Evolutionary conservation across 225 moss, liverwort and hornwort species (phyloP), one percentile per base, ranked within the genome.

Genomic region (Takakia lepidozioides): DNA sequence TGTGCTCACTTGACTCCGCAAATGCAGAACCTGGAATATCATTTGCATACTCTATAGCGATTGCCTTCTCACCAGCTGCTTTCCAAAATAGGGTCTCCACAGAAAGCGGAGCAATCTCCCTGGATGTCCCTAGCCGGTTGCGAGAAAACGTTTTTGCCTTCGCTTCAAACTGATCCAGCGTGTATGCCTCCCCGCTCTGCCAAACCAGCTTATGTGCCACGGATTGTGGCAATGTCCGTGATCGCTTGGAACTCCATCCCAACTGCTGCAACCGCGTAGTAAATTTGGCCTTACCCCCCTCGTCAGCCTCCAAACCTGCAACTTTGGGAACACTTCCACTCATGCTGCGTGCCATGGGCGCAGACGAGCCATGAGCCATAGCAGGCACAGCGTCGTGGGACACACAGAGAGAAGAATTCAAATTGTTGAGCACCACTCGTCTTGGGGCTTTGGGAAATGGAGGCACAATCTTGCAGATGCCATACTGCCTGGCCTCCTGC

Each of bases 11-110:
- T 43, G 83, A 68, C 64, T 83, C 83, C 10, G 81, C 83, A 68
- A 93, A 93, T 13, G 93, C 93, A 3, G 93, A 93, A 8, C 88
- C 93, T 14, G 93, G 93, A 9, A 93, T 88, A 38, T 93, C 93
- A 64, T 93, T 93, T 13, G 93, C 93, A 17, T 93, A 93, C 51
- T 93, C 93, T 1, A 93, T 73, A 1, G 93, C 73, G 46, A 85
- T 93, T 2, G 88, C 88, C 58, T 83, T 93, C 42, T 93, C 93
- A 46, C 76, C 51, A 15, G 88, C 58, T 41, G 93, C 78, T 72
- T 75, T 85, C 93, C 93, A 93, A 38, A 93, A 93, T 10, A 85
- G 76, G 16, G 75, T 60, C 69, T 90, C 89, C 3, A 90, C 74
- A 0, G 72, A 61, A 16, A 70, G 46, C 16, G 82, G 48, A 5